Percentiles rank a stretch among this genome's conserved stretches.
Evolutionary conservation across 805 yeast genomes (phyloP).

Genomic region (Starmerella potacharoeniae): DNA sequence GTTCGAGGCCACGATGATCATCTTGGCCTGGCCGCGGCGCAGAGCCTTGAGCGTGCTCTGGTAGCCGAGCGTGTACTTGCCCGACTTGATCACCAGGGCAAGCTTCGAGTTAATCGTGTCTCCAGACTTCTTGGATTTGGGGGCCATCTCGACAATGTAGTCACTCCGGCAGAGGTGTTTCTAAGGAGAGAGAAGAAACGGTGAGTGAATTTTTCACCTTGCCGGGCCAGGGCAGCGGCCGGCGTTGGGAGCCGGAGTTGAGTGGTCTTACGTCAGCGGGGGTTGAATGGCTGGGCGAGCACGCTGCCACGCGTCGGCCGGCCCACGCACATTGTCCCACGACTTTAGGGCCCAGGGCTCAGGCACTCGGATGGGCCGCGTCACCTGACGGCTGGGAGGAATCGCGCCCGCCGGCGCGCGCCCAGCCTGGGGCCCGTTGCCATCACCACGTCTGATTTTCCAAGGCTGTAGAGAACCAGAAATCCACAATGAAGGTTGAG

Average conservation of each 20-base stretch:
- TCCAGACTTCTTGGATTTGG: slow-evolving; percentile 76
- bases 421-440: slow-evolving; percentile 1
- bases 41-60: slow-evolving; percentile 96
- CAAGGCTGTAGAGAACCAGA: slow-evolving; percentile 5
- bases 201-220: slow-evolving; percentile 5
- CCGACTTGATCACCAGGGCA: slow-evolving; percentile 96
- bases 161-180: slow-evolving; percentile 62
- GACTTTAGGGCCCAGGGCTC: slow-evolving; percentile 13
- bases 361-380: background rate
- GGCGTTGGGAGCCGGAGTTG: background rate
- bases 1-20: slow-evolving; percentile 96
- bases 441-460: slow-evolving; percentile 5
- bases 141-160: slow-evolving; percentile 97
- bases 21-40: slow-evolving; percentile 98
- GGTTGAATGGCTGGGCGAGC: background rate
- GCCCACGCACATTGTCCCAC: background rate
- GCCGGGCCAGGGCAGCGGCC: background rate
- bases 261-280: slow-evolving; percentile 2
- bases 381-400: slow-evolving; percentile 1
- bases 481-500: slow-evolving; percentile 84
- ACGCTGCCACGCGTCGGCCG: background rate
- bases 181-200: background rate
- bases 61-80: slow-evolving; percentile 99
- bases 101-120: slow-evolving; percentile 97
- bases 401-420: background rate